A percentile compares a stretch with the other conserved stretches of the same genome.
Evolutionary conservation across 2,329 filamentous ascomycete species (phyloP).

Genomic region (Aspergillus viridinutans): DNA sequence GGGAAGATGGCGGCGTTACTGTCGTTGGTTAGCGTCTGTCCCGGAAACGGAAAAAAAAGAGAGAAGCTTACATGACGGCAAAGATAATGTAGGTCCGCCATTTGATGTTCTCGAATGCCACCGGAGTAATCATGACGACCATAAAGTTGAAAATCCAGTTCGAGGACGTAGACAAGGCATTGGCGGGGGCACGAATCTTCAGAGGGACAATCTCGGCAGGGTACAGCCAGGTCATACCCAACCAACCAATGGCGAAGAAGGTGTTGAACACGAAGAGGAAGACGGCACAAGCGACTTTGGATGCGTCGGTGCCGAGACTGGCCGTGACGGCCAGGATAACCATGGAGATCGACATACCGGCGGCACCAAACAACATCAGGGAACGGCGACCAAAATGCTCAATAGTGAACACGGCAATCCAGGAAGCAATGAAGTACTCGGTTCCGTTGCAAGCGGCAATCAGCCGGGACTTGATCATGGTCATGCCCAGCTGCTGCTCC

Average conservation of each 20-base stretch:
- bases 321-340: slow-evolving; percentile 48
- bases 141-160: slow-evolving; percentile 63
- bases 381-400: slow-evolving; percentile 55
- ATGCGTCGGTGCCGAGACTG: slow-evolving; percentile 16
- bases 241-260: slow-evolving; percentile 62
- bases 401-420: slow-evolving; percentile 48
- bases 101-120: slow-evolving; percentile 53
- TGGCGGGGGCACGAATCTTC: slow-evolving; percentile 58
- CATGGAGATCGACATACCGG: slow-evolving; percentile 64
- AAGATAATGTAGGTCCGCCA: slow-evolving; percentile 57
- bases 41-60: neutral
- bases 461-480: slow-evolving; percentile 42
- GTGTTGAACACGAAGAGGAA: slow-evolving; percentile 63
- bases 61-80: slow-evolving; percentile 45
- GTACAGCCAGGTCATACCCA: slow-evolving; percentile 57
- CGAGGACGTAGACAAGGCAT: slow-evolving; percentile 59
- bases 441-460: slow-evolving; percentile 52
- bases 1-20: slow-evolving; percentile 54
- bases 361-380: slow-evolving; percentile 67
- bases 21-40: slow-evolving; percentile 8
- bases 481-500: slow-evolving; percentile 40
- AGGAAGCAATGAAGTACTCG: slow-evolving; percentile 51
- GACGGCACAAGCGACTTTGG: slow-evolving; percentile 26
- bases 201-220: slow-evolving; percentile 51
- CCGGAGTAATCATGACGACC: slow-evolving; percentile 63